Conservation (phyloP, 2,329 filamentous ascomycete genomes). For the Claviceps purpurea region DNA sequence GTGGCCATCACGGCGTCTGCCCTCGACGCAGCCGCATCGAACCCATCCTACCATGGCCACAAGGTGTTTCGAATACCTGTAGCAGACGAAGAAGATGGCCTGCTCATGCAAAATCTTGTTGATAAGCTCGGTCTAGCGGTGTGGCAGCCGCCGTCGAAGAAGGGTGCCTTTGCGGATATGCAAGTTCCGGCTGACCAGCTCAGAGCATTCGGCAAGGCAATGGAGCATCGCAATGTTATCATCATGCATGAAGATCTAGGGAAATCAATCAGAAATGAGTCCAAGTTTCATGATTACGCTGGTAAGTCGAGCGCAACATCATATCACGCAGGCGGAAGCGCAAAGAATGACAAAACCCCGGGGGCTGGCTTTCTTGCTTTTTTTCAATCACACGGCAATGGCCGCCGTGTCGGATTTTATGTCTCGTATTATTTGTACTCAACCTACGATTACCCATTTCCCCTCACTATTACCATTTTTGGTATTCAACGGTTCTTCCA, state of each 20-base stretch:
- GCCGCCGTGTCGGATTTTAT: not conserved
- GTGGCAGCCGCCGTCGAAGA: slow-evolving; percentile 22
- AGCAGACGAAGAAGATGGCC: slow-evolving; percentile 17
- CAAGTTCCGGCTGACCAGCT: slow-evolving; percentile 24
- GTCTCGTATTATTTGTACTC: not conserved
- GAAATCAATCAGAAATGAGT: slow-evolving; percentile 23
- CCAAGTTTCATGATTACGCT: slow-evolving; percentile 15
- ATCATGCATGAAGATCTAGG: slow-evolving; percentile 28
- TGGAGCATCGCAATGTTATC: slow-evolving; percentile 17
- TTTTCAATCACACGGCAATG: too few relatives aligned
- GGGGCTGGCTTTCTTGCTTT: not conserved
- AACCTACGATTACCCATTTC: too few relatives aligned
- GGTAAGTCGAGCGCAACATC: slow-evolving; percentile 8
- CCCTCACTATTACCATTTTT: too few relatives aligned
- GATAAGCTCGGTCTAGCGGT: slow-evolving; percentile 20
- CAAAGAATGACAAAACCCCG: not conserved
- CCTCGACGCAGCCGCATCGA: not conserved
- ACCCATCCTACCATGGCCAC: slow-evolving; percentile 27
- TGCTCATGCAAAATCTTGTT: slow-evolving; percentile 19
- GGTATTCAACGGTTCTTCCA: too few relatives aligned
- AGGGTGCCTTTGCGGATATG: slow-evolving; percentile 25
- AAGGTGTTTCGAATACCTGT: slow-evolving; percentile 29
- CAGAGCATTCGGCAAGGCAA: slow-evolving; percentile 19
- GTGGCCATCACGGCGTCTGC: not conserved
- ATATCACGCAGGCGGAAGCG: not conserved